Conservation (phyloP, 306 rosid genomes). For the Quercus glauca region DNA sequence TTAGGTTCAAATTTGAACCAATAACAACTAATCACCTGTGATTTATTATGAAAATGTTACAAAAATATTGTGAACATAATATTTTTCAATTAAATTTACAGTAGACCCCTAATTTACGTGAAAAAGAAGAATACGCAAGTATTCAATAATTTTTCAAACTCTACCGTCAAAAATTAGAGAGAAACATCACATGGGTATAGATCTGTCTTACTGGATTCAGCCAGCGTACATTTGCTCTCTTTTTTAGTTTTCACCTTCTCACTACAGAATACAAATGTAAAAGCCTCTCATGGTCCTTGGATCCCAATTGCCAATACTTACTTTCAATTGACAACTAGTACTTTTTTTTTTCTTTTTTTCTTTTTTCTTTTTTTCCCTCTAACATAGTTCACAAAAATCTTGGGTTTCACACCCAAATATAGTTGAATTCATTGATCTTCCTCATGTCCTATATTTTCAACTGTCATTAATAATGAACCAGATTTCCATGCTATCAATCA, state of each 20-base stretch:
- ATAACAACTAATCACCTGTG: too few species aligned
- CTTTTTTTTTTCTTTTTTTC: not conserved
- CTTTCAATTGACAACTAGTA: conserved; percentile 14
- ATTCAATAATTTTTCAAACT: not conserved
- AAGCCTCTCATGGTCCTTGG: not conserved
- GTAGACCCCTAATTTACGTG: accelerated
- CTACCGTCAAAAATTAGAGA: conserved; percentile 38
- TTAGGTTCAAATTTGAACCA: too few species aligned
- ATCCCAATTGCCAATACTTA: conserved; percentile 16
- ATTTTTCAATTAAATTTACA: too few species aligned
- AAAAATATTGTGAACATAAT: too few species aligned
- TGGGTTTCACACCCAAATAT: conserved; percentile 37
- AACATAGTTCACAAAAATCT: conserved; percentile 21
- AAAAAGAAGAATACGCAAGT: too few species aligned
- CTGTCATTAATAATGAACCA: conserved; percentile 1
- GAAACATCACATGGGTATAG: conserved; percentile 57
- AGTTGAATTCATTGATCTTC: conserved; percentile 45
- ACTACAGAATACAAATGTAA: conserved; percentile 9
- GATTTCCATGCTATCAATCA: conserved; percentile 13
- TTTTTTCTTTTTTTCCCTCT: not conserved
- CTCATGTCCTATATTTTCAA: conserved; percentile 32
- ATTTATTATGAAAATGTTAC: too few species aligned
- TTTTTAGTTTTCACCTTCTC: conserved; percentile 19
- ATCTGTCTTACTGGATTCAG: conserved; percentile 55
- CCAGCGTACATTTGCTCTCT: conserved; percentile 31